Conservation (phyloP, 495 filamentous ascomycete species). For the Xeromyces bisporus region DNA sequence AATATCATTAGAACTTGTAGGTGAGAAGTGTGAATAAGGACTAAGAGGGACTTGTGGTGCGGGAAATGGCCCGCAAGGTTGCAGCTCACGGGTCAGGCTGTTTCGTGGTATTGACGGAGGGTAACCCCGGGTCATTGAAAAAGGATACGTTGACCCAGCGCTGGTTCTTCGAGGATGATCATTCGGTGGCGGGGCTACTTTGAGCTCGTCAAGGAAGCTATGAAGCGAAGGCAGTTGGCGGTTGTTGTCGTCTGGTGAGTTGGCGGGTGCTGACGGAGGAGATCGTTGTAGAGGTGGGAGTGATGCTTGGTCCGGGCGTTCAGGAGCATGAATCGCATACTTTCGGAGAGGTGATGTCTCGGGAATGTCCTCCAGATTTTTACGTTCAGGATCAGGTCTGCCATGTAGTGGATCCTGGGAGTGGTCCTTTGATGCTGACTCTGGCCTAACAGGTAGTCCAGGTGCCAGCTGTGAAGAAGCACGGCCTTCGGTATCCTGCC, state of each 20-base stretch:
- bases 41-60: conserved; percentile 18
- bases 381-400: not conserved
- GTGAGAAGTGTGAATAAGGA: conserved; percentile 24
- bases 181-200: conserved; percentile 9
- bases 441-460: not conserved
- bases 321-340: conserved; percentile 11
- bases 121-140: conserved; percentile 10
- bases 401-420: not conserved
- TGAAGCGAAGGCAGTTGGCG: conserved; percentile 28
- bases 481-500: not conserved
- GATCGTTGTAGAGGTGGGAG: conserved; percentile 25
- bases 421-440: conserved; percentile 1
- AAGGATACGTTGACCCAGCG: conserved; percentile 10
- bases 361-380: conserved; percentile 3
- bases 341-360: conserved; percentile 6
- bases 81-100: conserved; percentile 19
- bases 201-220: conserved; percentile 20
- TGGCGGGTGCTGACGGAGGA: conserved; percentile 11
- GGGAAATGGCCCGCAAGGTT: conserved; percentile 10
- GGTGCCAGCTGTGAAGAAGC: not conserved
- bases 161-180: conserved; percentile 8
- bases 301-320: conserved; percentile 9
- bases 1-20: conserved; percentile 22
- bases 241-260: conserved; percentile 21
- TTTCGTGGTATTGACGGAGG: conserved; percentile 15